Conservation (phyloP, 179 eudicot species). For the Beta lomatogona region DNA sequence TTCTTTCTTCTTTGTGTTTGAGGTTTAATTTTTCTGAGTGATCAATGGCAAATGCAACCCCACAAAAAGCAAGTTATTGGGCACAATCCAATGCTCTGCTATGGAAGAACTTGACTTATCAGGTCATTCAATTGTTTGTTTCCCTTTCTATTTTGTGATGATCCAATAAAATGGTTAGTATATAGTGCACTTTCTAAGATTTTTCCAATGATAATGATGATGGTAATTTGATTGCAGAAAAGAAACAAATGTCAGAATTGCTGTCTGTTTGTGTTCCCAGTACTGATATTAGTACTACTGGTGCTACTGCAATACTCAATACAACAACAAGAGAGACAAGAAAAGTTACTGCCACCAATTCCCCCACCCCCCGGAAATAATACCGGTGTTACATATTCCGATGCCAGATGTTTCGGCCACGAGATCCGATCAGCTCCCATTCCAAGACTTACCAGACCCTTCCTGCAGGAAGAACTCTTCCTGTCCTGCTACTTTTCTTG, state of each 20-base stretch:
- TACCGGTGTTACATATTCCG: slow-evolving; percentile 60
- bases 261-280: slow-evolving; percentile 56
- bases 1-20: neutral
- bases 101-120: slow-evolving; percentile 72
- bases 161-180: neutral
- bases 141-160: neutral
- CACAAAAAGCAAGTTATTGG: slow-evolving; percentile 46
- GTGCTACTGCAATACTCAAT: slow-evolving; percentile 32
- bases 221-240: slow-evolving; percentile 50
- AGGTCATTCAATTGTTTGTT: slow-evolving; percentile 34
- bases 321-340: slow-evolving; percentile 41
- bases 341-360: slow-evolving; percentile 40
- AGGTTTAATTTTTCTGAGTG: neutral
- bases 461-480: slow-evolving; percentile 61
- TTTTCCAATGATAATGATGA: neutral
- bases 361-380: slow-evolving; percentile 62
- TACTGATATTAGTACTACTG: slow-evolving; percentile 61
- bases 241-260: slow-evolving; percentile 61
- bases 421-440: slow-evolving; percentile 45
- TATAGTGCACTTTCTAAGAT: neutral
- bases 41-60: slow-evolving; percentile 17
- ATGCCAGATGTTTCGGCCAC: slow-evolving; percentile 46
- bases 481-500: slow-evolving; percentile 65
- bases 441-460: slow-evolving; percentile 55
- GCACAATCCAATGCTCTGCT: slow-evolving; percentile 80